Evolutionary conservation across 495 filamentous ascomycete genomes (phyloP), one percentile per base, ranked within the genome.

Genomic region (Talaromyces ruber): DNA sequence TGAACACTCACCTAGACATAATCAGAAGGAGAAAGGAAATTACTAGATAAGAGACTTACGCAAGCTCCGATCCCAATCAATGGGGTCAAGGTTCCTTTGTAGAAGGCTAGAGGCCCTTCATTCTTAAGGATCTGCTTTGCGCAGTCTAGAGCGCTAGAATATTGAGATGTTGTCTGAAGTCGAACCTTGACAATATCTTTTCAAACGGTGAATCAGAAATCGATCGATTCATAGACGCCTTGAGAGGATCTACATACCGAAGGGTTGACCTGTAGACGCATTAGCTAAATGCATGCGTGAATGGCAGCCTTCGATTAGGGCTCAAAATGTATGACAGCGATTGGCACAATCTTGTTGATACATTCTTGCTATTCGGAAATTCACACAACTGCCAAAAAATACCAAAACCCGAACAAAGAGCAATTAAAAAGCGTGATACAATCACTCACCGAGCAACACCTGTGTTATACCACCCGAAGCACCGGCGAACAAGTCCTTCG

Each of bases 1-100:
- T 98, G 94, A 67, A 98, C 88, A 39, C 91, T 94, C 32, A 97
- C 83, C 83, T 86, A 55, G n/a, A 32, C 12, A 52, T 2, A 7
- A 56, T 64, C 24, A 65, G 60, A 30, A 22, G 22, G 32, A 29
- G 26, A 59, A 9, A 0, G 4, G n/a, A 24, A 4, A 29, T 6
- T 4, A 58, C 25, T 24, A 45, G 26, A 8, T 26, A 16, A 58
- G 57, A 29, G 22, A 79, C 82, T 74, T 77, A 86, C 94, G 71
- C 94, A 98, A 62, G 95, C 95, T 68, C 94, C 94, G 70, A 98
- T 98, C 64, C 94, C 94, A 34, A 98, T 82, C 32, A 98, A 79
- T 1, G 94, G 94, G n/a, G 95, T 98, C 59, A 98, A 78, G 2
- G 95, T 98, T 64, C 94, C 94, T 75, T 98, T 98, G 83, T 98